Evolutionary conservation across 2,329 filamentous ascomycete genomes (phyloP).

Genomic region (Alternaria solani): DNA sequence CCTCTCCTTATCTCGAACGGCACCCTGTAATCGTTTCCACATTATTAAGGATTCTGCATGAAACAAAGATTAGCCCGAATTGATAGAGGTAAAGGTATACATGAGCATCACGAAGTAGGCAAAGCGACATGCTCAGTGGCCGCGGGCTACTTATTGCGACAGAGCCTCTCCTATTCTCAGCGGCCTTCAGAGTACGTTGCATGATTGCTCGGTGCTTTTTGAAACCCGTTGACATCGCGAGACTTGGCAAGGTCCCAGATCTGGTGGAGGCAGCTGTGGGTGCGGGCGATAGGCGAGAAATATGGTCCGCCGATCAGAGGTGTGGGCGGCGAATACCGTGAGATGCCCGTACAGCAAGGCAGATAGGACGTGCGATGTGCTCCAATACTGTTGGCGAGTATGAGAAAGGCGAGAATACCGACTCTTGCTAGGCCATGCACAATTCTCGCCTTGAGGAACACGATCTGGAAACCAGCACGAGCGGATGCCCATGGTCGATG

Average conservation of each 20-base stretch:
- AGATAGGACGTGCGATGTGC: not conserved
- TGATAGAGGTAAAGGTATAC: conserved; percentile 7
- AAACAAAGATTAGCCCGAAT: conserved; percentile 37
- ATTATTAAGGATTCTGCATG: conserved; percentile 45
- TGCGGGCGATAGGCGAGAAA: conserved; percentile 12
- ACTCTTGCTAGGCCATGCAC: not conserved
- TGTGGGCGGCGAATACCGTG: not conserved
- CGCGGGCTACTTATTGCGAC: not conserved
- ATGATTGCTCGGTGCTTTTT: not conserved
- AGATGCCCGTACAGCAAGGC: not conserved
- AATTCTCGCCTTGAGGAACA: not conserved
- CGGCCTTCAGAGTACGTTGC: not conserved
- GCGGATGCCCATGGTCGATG: not conserved
- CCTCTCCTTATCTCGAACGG: conserved; percentile 53
- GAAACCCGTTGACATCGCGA: conserved; percentile 2
- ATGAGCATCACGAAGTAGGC: conserved; percentile 16
- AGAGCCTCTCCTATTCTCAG: not conserved
- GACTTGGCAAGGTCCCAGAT: conserved; percentile 5
- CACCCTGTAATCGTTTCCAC: conserved; percentile 64
- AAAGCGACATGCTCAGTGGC: not conserved
- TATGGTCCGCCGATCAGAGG: conserved; percentile 10
- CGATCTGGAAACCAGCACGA: not conserved
- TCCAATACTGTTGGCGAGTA: not conserved
- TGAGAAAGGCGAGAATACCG: not conserved
- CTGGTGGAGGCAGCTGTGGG: not conserved